A percentile compares a stretch with the other conserved stretches of the same genome.
Conservation (phyloP, 257 asterid genomes). For the Solanum tarijense region DNA sequence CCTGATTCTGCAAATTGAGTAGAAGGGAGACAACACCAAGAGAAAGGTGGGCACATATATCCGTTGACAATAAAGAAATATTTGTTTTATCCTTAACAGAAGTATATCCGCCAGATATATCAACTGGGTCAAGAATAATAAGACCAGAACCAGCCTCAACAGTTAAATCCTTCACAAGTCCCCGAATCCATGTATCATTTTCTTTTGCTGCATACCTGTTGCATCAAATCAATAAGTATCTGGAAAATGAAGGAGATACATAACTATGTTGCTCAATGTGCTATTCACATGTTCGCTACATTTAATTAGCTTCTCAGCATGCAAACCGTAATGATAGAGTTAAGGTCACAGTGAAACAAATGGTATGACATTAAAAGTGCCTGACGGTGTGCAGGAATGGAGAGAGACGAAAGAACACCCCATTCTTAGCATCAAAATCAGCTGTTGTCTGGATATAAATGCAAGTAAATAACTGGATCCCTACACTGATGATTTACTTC, state of each 20-base stretch:
- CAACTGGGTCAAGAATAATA: slow-evolving; percentile 92
- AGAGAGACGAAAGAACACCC: neutral
- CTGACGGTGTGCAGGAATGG: neutral
- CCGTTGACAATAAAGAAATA: slow-evolving; percentile 63
- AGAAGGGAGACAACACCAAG: slow-evolving; percentile 82
- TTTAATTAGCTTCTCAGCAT: neutral
- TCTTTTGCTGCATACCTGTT: slow-evolving; percentile 95
- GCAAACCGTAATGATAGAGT: neutral
- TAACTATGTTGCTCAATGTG: neutral
- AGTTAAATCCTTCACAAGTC: slow-evolving; percentile 78
- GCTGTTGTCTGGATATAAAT: neutral
- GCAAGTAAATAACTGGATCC: neutral
- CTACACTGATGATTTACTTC: neutral
- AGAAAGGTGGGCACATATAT: slow-evolving; percentile 88
- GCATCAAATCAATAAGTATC: slow-evolving; percentile 1
- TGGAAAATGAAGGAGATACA: neutral
- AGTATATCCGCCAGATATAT: slow-evolving; percentile 90
- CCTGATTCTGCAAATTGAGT: slow-evolving; percentile 87
- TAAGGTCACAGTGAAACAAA: neutral
- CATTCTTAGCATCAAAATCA: neutral
- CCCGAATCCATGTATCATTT: slow-evolving; percentile 88
- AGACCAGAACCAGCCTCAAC: slow-evolving; percentile 98
- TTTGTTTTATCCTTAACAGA: slow-evolving; percentile 87
- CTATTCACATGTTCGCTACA: neutral
- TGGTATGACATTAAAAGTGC: neutral